Conservation (phyloP, 768 basidiomycete genomes). For the Hericium coralloides region DNA sequence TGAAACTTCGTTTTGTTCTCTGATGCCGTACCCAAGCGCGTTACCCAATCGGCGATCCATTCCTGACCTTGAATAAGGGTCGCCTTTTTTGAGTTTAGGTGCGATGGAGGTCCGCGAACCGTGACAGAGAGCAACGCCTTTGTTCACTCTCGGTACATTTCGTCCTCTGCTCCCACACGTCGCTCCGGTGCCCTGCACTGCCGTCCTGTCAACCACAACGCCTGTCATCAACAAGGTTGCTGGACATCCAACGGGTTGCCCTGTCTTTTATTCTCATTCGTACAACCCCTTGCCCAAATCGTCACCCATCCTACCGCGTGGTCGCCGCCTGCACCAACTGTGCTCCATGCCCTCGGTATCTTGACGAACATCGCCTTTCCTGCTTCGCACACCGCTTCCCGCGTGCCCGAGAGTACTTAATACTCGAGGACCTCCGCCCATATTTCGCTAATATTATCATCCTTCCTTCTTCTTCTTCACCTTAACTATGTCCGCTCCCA, state of each 20-base stretch:
- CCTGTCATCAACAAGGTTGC: neutral
- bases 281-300: neutral
- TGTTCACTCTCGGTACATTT: neutral
- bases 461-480: constrained; percentile 13
- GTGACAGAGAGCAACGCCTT: neutral
- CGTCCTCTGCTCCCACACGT: too few relatives aligned
- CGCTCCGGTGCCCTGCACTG: neutral
- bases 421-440: constrained; percentile 5
- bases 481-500: constrained; percentile 10
- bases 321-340: neutral
- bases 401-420: constrained; percentile 8
- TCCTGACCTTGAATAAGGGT: too few relatives aligned
- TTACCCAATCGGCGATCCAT: too few relatives aligned
- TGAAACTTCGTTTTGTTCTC: too few relatives aligned
- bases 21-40: too few relatives aligned
- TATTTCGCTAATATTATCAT: constrained; percentile 8
- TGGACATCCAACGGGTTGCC: neutral
- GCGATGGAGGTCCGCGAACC: neutral
- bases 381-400: neutral
- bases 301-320: neutral
- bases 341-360: neutral
- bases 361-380: neutral
- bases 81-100: neutral
- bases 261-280: neutral
- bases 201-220: neutral